phyloP scores from a whole-genome alignment of 2,329 filamentous ascomycete genomes.

The Proliferodiscus dingleyae region DNA sequence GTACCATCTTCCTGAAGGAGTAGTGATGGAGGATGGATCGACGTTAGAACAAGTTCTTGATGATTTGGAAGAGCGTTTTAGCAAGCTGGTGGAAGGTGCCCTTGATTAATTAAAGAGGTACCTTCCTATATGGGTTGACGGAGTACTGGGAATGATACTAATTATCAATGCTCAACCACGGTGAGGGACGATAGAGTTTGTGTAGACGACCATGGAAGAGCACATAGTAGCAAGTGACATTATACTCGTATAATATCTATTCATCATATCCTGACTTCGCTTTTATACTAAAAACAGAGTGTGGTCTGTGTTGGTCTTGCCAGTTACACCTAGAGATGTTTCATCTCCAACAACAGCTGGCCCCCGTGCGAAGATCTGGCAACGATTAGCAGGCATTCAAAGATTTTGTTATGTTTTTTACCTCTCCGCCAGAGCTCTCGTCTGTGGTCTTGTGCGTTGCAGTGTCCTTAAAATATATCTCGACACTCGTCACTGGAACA shows the following conservation, averaged over 20 bases:
- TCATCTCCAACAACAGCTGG: constrained; percentile 68
- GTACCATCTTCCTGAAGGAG: neutral
- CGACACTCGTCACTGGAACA: constrained; percentile 71
- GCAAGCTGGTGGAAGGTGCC: too few relatives aligned
- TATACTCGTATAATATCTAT: neutral
- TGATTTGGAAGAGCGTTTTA: too few relatives aligned
- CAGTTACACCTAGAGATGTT: constrained; percentile 57
- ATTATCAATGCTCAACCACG: too few relatives aligned
- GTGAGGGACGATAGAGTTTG: too few relatives aligned
- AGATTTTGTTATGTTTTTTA: constrained; percentile 36
- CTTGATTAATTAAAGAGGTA: too few relatives aligned
- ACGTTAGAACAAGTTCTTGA: too few relatives aligned
- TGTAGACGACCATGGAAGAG: too few relatives aligned
- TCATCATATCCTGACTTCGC: neutral
- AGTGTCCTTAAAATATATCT: constrained; percentile 68
- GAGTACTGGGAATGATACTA: too few relatives aligned
- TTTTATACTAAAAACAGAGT: constrained; percentile 50
- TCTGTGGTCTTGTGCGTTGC: constrained; percentile 58
- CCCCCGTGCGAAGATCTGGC: constrained; percentile 64
- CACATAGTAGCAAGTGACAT: too few relatives aligned
- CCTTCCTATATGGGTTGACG: too few relatives aligned
- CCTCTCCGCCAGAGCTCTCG: constrained; percentile 57
- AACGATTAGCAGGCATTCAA: neutral
- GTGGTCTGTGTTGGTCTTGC: constrained; percentile 65
- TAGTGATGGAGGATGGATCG: too few relatives aligned